Evolutionary conservation across 2,329 filamentous ascomycete genomes (phyloP), one percentile per base, ranked within the genome.

Genomic region (Colletotrichum simmondsii): DNA sequence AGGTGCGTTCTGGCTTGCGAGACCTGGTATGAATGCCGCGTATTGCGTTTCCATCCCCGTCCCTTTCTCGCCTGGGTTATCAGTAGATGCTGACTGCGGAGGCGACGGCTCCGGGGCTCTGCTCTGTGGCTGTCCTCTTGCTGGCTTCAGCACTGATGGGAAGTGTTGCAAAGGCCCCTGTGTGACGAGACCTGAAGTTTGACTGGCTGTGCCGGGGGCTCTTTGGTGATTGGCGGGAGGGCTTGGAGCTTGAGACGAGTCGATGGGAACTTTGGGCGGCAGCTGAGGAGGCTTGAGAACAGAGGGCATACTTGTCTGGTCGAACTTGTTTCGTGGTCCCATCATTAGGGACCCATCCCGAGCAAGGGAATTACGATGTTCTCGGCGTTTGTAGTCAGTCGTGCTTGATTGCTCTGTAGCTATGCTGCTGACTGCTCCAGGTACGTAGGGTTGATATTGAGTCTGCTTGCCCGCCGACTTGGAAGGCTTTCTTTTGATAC

Each of bases 91-190:
- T n/a, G 57, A 28, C 2, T 11, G 37, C 14, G 35, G 42, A 12
- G 35, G 26, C 19, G 42, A 42, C 12, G 52, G n/a, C 19, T 66
- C 42, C 22, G n/a, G 63, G 5, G 57, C 19, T 32, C 24, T 28
- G 24, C 30, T 65, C 11, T 52, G 64, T 2, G 49, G 66, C 14
- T 69, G 77, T 0, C 76, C 79, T 8, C 76, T 76, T 3, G 78
- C 80, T 16, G 80, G 78, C 56, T 79, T 78, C 10, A 82, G 74
- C 19, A 81, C 76, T 0, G 81, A 79, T 0, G 79, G 80, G 2
- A 79, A 68, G 37, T 79, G 76, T 32, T 26, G 72, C 32, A 24
- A 77, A 52, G 26, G 37, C 8, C 10, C 59, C 4, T 59, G 35
- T 5, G 49, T 14, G 16, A 11, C 32, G 19, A 42, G 19, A 19